Conservation (phyloP, 2,329 filamentous ascomycete genomes). For the Didymellaceae sp. region DNA sequence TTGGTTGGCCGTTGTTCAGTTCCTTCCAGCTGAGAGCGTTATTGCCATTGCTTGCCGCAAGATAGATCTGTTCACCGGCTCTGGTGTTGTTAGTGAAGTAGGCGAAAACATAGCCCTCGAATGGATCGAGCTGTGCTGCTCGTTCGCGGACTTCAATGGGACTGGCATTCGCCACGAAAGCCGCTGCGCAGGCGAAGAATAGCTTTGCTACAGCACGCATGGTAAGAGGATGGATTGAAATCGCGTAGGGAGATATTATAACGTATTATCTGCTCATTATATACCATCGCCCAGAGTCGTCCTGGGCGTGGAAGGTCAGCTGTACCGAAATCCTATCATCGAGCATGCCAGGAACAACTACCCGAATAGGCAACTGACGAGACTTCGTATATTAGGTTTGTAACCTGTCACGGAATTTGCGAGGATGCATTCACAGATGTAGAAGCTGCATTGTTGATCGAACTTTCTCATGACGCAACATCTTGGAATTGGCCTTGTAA, state of each 20-base stretch:
- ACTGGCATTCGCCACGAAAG: conserved; percentile 2
- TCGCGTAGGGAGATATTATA: background rate
- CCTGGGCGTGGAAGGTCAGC: background rate
- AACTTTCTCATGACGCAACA: background rate
- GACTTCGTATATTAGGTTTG: conserved; percentile 2
- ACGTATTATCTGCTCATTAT: conserved; percentile 4
- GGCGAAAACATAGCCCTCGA: conserved; percentile 59
- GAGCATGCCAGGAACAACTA: conserved; percentile 2
- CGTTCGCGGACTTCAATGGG: conserved; percentile 34
- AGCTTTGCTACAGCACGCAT: conserved; percentile 11
- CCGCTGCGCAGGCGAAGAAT: conserved; percentile 6
- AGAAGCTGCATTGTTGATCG: conserved; percentile 10
- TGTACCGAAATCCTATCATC: background rate
- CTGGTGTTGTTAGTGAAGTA: conserved; percentile 58
- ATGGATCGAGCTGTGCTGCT: conserved; percentile 41
- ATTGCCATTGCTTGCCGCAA: conserved; percentile 61
- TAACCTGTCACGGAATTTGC: background rate
- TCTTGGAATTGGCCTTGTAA: background rate
- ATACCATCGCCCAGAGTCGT: conserved; percentile 4
- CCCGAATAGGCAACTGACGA: conserved; percentile 8
- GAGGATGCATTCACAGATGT: background rate
- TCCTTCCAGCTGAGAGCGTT: conserved; percentile 60
- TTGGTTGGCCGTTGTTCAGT: conserved; percentile 56
- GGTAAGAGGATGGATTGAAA: background rate
- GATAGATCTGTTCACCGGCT: conserved; percentile 60